Conservation (phyloP, 1,139 yeast genomes). For the Suhomyces yuchorum region DNA sequence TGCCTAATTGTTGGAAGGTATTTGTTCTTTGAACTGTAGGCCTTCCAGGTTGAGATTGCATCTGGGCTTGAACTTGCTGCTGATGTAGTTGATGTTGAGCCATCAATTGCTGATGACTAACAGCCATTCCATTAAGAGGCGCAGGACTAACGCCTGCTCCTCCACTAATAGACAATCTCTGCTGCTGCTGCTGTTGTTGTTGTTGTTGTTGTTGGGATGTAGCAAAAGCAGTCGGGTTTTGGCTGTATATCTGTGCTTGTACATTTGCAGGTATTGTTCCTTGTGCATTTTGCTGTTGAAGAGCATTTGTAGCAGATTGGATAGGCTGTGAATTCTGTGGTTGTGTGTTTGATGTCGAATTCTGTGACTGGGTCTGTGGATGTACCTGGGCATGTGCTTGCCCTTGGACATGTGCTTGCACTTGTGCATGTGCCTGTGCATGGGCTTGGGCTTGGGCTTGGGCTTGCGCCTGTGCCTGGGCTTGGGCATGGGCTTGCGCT, state of each 20-base stretch:
- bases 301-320: slow-evolving; percentile 12
- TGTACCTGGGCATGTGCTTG: neutral
- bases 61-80: slow-evolving; percentile 9
- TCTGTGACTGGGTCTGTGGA: neutral
- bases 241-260: slow-evolving; percentile 10
- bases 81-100: slow-evolving; percentile 13
- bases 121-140: slow-evolving; percentile 9
- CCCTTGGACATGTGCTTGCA: neutral
- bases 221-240: slow-evolving; percentile 13
- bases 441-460: neutral
- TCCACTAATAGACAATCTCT: slow-evolving; percentile 10
- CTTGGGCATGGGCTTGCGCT: neutral
- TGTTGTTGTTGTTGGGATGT: slow-evolving; percentile 20
- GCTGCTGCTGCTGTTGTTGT: slow-evolving; percentile 14
- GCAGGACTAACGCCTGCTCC: slow-evolving; percentile 11
- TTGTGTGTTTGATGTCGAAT: slow-evolving; percentile 9
- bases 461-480: neutral
- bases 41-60: slow-evolving; percentile 14
- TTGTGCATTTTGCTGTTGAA: slow-evolving; percentile 5
- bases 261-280: slow-evolving; percentile 5
- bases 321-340: slow-evolving; percentile 18
- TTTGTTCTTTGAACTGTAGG: slow-evolving; percentile 28
- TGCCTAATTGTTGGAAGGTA: slow-evolving; percentile 14
- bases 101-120: slow-evolving; percentile 10
- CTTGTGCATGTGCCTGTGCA: neutral